phyloP scores from a whole-genome alignment of 805 yeast species.

The Wickerhamomyces alni region DNA sequence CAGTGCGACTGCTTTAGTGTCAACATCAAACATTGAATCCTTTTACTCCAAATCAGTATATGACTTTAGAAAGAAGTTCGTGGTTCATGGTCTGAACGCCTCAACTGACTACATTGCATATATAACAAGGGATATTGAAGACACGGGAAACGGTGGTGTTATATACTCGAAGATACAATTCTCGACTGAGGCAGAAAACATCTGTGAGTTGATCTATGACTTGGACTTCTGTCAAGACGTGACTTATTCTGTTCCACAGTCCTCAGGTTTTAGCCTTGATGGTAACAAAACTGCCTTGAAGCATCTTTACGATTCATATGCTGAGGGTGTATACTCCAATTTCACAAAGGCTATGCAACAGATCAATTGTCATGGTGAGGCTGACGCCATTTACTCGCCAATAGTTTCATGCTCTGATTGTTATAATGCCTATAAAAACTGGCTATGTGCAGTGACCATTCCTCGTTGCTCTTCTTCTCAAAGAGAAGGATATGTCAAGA shows the following conservation, averaged over 20 bases:
- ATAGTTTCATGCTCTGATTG: conserved; percentile 71
- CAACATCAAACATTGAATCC: conserved; percentile 22
- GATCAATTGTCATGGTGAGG: conserved; percentile 64
- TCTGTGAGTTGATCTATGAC: conserved; percentile 71
- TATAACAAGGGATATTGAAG: conserved; percentile 44
- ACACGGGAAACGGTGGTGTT: conserved; percentile 50
- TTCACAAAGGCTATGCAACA: conserved; percentile 75
- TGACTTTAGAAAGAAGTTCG: conserved; percentile 54
- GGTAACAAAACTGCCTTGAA: conserved; percentile 31
- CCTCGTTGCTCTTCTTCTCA: conserved; percentile 72
- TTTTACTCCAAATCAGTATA: conserved; percentile 34
- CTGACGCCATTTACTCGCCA: conserved; percentile 68
- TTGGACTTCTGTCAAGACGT: conserved; percentile 74
- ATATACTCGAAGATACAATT: conserved; percentile 53
- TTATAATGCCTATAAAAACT: conserved; percentile 59
- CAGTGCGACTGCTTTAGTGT: conserved; percentile 31
- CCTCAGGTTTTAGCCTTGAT: conserved; percentile 27
- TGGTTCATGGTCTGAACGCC: conserved; percentile 51
- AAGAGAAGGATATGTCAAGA: conserved; percentile 35
- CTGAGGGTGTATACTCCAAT: conserved; percentile 48
- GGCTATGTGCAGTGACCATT: conserved; percentile 87
- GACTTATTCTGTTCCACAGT: conserved; percentile 80
- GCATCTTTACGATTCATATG: conserved; percentile 56
- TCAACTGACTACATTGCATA: conserved; percentile 62
- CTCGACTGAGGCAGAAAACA: conserved; percentile 42